Conservation (phyloP, 2,329 filamentous ascomycete genomes). For the Aureobasidium sp. region DNA sequence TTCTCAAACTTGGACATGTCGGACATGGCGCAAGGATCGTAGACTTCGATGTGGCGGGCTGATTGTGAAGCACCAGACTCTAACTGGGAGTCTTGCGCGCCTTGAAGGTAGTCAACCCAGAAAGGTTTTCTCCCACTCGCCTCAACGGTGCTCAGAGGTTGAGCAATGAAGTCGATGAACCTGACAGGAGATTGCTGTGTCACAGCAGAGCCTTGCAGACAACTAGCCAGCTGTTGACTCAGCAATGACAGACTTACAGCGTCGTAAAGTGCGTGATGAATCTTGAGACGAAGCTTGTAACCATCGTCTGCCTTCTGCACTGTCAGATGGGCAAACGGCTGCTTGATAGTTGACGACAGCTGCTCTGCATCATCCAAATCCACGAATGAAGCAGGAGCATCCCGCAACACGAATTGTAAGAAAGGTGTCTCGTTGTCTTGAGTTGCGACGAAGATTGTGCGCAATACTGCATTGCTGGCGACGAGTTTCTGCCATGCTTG, state of each 20-base stretch:
- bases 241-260: constrained; percentile 66
- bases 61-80: constrained; percentile 8
- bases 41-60: constrained; percentile 33
- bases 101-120: constrained; percentile 43
- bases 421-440: constrained; percentile 43
- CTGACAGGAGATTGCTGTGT: constrained; percentile 16
- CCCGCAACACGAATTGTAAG: constrained; percentile 53
- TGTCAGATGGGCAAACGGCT: constrained; percentile 18
- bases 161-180: constrained; percentile 37
- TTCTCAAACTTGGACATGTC: constrained; percentile 35
- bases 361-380: constrained; percentile 17
- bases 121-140: constrained; percentile 33
- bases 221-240: constrained; percentile 43
- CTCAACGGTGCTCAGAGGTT: constrained; percentile 19
- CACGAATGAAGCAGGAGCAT: constrained; percentile 28
- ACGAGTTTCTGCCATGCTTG: constrained; percentile 56
- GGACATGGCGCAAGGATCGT: constrained; percentile 42
- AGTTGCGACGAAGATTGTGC: constrained; percentile 57
- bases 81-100: constrained; percentile 19
- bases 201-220: constrained; percentile 29
- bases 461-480: constrained; percentile 52
- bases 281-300: constrained; percentile 36
- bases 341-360: not conserved
- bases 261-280: constrained; percentile 87
- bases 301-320: constrained; percentile 16